Percentiles rank a stretch among this genome's conserved stretches.
Conservation (phyloP, 768 basidiomycete species). For the Holtermannia corniformis region DNA sequence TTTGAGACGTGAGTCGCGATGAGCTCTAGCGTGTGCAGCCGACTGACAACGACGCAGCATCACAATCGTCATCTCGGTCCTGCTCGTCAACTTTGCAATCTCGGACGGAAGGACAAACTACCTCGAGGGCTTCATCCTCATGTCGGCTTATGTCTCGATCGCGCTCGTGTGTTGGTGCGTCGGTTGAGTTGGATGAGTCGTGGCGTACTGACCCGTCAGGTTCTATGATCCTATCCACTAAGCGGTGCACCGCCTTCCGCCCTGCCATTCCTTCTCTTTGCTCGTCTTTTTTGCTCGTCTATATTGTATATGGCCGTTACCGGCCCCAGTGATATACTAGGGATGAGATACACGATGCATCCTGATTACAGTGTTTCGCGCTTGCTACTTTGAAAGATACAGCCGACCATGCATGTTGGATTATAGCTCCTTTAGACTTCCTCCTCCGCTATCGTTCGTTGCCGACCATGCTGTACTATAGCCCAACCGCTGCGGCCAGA, state of each 20-base stretch:
- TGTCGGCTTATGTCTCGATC: constrained; percentile 35
- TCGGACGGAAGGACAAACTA: constrained; percentile 36
- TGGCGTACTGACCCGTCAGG: constrained; percentile 6
- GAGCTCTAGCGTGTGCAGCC: neutral
- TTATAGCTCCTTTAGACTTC: neutral
- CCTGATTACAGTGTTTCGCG: too few species aligned
- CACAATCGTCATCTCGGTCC: constrained; percentile 30
- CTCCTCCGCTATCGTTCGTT: neutral
- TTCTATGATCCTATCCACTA: constrained; percentile 15
- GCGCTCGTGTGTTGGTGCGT: constrained; percentile 30
- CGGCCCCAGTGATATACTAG: too few species aligned
- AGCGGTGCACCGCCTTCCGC: too few species aligned
- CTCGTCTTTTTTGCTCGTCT: neutral
- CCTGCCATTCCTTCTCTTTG: neutral
- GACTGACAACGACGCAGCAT: constrained; percentile 20
- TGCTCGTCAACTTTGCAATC: constrained; percentile 39
- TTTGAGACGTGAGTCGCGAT: constrained; percentile 30
- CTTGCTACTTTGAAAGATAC: too few species aligned
- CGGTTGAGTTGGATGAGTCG: neutral
- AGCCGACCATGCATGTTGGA: neutral
- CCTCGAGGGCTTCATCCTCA: constrained; percentile 36
- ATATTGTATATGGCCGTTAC: too few species aligned
- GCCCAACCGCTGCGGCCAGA: neutral
- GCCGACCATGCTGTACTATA: too few species aligned
- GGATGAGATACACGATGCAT: neutral